Evolutionary conservation across 139 green algal species (phyloP).

Genomic region (Desmodesmus armatus): DNA sequence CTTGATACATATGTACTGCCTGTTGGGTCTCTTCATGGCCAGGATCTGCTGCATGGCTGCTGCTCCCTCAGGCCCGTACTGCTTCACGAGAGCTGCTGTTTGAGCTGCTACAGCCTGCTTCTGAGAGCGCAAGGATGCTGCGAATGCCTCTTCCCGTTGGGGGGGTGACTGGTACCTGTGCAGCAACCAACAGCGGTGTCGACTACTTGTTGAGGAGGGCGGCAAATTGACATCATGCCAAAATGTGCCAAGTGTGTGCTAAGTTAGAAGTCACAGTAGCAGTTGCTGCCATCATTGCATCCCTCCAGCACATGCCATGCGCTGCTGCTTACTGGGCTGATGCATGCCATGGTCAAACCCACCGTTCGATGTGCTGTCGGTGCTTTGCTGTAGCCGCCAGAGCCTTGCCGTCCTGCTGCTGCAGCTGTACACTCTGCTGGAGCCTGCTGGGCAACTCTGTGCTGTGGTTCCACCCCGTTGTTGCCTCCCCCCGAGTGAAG

Average conservation of each 20-base stretch:
- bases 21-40: constrained; percentile 5
- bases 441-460: neutral
- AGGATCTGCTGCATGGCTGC: constrained; percentile 7
- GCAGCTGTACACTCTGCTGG: neutral
- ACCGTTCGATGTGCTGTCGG: no score
- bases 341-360: no score
- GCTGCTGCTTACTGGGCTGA: no score
- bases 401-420: constrained; percentile 16
- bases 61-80: constrained; percentile 24
- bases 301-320: no score
- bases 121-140: neutral
- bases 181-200: no score
- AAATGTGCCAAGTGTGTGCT: no score
- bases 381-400: no score
- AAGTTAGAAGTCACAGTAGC: neutral
- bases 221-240: no score
- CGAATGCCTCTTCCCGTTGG: neutral
- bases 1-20: neutral
- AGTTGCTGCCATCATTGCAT: no score
- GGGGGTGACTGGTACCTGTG: neutral
- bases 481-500: constrained; percentile 3
- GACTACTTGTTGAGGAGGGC: no score
- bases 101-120: neutral
- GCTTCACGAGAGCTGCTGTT: neutral
- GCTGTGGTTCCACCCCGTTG: constrained; percentile 21